These are phyloP conservation scores for Peronospora farinosa DNA, from an alignment of 352 stramenopile genomes.

Conservation along the genomic window DNA sequence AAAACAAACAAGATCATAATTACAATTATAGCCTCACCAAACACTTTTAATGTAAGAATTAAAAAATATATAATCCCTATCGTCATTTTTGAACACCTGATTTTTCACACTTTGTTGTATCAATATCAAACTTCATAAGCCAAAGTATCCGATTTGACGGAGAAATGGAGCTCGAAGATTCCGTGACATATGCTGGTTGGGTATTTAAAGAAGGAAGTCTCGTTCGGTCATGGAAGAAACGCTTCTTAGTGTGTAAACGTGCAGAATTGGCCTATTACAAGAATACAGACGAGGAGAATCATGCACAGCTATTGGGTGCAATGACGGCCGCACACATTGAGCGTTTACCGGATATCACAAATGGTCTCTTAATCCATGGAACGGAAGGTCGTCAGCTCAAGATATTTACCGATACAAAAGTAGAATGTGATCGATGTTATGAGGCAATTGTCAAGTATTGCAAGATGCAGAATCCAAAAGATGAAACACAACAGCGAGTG, in stretches of 20 bases:
- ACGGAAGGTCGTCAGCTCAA: constrained; percentile 66
- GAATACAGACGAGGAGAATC: constrained; percentile 54
- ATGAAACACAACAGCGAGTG: constrained; percentile 26
- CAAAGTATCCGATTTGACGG: not conserved
- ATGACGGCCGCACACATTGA: constrained; percentile 69
- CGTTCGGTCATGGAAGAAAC: constrained; percentile 81
- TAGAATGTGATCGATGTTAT: constrained; percentile 66
- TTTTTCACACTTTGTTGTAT: too few relatives aligned
- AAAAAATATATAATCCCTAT: too few relatives aligned
- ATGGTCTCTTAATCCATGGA: constrained; percentile 59
- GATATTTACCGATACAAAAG: constrained; percentile 73
- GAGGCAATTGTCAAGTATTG: constrained; percentile 52
- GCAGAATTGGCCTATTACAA: constrained; percentile 79
- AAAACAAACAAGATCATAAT: too few relatives aligned
- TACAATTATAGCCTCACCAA: too few relatives aligned
- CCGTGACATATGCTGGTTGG: constrained; percentile 69
- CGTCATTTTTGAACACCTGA: too few relatives aligned
- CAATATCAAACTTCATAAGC: too few relatives aligned
- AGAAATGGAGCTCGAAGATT: constrained; percentile 30
- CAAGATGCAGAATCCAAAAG: constrained; percentile 27
- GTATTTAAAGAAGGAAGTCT: constrained; percentile 76
- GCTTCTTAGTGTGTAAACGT: constrained; percentile 73
- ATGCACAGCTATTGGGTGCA: constrained; percentile 58
- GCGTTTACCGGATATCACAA: constrained; percentile 58
- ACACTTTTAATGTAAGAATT: too few relatives aligned